Conservation (phyloP, 441 rosid species). For the Corymbia citriodora region DNA sequence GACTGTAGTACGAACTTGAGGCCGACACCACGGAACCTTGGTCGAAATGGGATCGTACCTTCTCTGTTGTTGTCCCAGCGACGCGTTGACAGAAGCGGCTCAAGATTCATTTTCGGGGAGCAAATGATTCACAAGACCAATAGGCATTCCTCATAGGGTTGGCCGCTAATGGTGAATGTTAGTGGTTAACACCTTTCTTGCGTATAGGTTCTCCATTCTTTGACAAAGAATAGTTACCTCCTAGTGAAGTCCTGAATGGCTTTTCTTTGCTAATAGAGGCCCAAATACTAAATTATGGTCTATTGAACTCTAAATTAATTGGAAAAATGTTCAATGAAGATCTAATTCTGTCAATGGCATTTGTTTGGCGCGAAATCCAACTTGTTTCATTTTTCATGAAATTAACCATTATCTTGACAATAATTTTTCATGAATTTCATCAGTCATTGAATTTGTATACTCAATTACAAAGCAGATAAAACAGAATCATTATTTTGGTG, state of each 20-base stretch:
- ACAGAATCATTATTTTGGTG: neutral
- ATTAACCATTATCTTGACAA: neutral
- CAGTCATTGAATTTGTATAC: neutral
- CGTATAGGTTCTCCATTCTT: no score
- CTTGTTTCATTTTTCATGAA: neutral
- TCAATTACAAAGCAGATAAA: neutral
- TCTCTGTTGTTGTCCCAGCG: neutral
- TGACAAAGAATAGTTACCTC: neutral
- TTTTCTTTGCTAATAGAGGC: neutral
- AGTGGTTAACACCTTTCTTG: no score
- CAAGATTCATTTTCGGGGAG: neutral
- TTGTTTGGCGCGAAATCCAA: neutral
- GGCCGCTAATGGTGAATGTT: no score
- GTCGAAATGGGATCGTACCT: neutral
- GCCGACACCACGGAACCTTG: neutral
- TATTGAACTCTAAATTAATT: neutral
- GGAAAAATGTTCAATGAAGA: neutral
- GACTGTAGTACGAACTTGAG: neutral
- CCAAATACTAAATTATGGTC: neutral
- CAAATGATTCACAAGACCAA: neutral
- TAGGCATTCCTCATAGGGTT: neutral
- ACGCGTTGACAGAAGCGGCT: neutral
- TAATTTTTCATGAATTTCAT: neutral
- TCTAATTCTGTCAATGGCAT: neutral
- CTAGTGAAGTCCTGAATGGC: neutral